Evolutionary conservation across 2,329 filamentous ascomycete species (phyloP), one percentile per base, ranked within the genome.

Genomic region (Trichoderma koningii): DNA sequence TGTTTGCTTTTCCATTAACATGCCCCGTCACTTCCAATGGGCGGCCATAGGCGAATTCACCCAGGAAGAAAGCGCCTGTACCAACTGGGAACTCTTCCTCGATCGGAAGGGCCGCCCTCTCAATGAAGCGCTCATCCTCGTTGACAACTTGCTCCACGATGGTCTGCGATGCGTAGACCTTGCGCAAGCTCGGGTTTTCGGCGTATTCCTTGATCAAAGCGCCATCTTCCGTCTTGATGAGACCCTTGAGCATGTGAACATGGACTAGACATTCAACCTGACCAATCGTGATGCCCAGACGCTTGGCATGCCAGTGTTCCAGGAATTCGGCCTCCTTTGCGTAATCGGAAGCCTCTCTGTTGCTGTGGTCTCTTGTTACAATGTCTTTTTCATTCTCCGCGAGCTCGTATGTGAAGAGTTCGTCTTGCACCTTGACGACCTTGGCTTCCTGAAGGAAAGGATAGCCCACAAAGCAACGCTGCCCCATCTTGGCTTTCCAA

Each of bases 381-480:
- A 93, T 81, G 55, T 89, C 86, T 47, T 82, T 82, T 66, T 87
- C 86, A 67, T 87, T 83, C 41, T 88, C 82, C 1, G 89, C 84
- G 42, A 95, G 80, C 19, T 88, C 82, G 73, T 97, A 99, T 71
- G 91, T 90, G 74, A 98, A 98, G 30, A 98, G 82, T 75, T 98
- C 94, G 74, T 99, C 95, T 1, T 93, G 94, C 1, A 98, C 91
- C 63, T 88, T 89, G 59, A 92, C 84, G 34, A 99, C 88, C 78
- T 94, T 94, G 61, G 92, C 95, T 78, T 99, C 96, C 71, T 96
- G 91, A 68, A 99, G 79, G 79, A 97, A 99, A 1, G 95, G 95
- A 73, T 96, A 99, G 44, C 94, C 93, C 67, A 98, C 91, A 74
- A 92, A 92, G 66, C 96, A 93, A 66, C 89, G 88, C 76, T 94